These are phyloP conservation scores for Cotoneaster glaucophyllus DNA, from an alignment of 306 rosid species.

Conservation along the genomic window DNA sequence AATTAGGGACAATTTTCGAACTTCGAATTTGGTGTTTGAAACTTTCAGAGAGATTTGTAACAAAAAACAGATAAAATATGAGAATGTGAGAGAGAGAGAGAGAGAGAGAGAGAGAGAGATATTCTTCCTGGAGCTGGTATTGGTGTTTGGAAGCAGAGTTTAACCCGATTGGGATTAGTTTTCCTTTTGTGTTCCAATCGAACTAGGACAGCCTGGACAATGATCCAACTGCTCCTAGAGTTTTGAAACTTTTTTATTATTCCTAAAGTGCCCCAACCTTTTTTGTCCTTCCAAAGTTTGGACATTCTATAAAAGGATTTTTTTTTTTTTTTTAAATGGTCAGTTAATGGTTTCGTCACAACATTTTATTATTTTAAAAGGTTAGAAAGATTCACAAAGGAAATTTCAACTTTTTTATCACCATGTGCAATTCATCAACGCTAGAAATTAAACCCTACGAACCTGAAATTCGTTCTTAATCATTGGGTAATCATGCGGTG, in stretches of 20 bases:
- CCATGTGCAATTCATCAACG: too few species aligned
- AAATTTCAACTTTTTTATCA: too few species aligned
- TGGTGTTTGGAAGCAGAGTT: not conserved
- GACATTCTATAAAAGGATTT: not conserved
- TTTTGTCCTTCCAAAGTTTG: not conserved
- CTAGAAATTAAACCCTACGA: accelerated
- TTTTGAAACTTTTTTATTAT: not conserved
- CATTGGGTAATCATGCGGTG: accelerated
- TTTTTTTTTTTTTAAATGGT: too few species aligned
- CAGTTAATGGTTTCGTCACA: accelerated
- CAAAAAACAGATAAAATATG: too few species aligned
- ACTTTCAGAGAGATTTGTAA: not conserved
- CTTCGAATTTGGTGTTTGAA: slow-evolving; percentile 1
- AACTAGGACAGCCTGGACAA: not conserved
- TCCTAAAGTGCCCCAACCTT: not conserved
- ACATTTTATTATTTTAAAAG: accelerated
- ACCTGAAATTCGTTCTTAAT: accelerated
- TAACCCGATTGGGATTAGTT: not conserved
- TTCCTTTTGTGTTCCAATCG: not conserved
- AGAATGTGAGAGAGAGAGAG: not conserved
- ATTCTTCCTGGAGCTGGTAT: not conserved
- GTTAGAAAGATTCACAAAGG: too few species aligned
- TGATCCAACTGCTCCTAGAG: not conserved
- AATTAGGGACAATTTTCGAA: not conserved
- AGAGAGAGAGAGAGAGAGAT: not conserved